phyloP scores from a whole-genome alignment of 2,329 filamentous ascomycete genomes.

The Arthrobotrys iridis region DNA sequence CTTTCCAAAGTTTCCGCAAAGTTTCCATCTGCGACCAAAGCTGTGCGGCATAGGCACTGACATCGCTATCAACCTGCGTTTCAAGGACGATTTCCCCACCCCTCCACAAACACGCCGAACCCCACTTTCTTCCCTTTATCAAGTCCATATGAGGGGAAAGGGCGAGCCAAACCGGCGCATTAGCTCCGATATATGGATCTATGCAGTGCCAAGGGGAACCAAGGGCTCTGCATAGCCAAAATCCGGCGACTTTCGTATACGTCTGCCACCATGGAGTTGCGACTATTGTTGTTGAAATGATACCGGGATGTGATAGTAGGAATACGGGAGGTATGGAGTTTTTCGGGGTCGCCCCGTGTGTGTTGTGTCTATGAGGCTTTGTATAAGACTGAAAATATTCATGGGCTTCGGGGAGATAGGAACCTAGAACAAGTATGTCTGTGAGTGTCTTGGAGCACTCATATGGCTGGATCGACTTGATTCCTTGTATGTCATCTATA shows the following conservation, averaged over 20 bases:
- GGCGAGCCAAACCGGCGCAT: constrained; percentile 79
- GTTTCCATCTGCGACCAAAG: constrained; percentile 78
- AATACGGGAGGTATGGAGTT: constrained; percentile 71
- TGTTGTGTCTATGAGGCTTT: constrained; percentile 59
- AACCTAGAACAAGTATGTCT: constrained; percentile 81
- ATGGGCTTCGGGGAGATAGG: constrained; percentile 71
- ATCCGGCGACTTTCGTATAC: constrained; percentile 73
- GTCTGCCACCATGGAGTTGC: constrained; percentile 76
- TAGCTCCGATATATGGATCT: constrained; percentile 79
- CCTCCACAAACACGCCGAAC: constrained; percentile 72
- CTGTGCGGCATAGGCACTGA: constrained; percentile 69
- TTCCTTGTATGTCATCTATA: constrained; percentile 78
- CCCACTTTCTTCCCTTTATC: constrained; percentile 75
- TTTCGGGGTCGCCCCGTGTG: constrained; percentile 67
- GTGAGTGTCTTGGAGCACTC: constrained; percentile 88
- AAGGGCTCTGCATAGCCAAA: constrained; percentile 77
- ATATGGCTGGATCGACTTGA: constrained; percentile 74
- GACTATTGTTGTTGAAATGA: constrained; percentile 84
- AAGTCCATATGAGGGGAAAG: constrained; percentile 73
- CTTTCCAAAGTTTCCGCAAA: constrained; percentile 74
- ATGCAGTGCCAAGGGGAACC: constrained; percentile 90
- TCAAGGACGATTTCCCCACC: constrained; percentile 73
- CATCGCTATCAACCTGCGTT: constrained; percentile 81
- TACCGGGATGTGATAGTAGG: constrained; percentile 77
- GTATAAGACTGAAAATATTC: constrained; percentile 61